Conservation (phyloP, 2,329 filamentous ascomycete species). For the Didymella glomerata region DNA sequence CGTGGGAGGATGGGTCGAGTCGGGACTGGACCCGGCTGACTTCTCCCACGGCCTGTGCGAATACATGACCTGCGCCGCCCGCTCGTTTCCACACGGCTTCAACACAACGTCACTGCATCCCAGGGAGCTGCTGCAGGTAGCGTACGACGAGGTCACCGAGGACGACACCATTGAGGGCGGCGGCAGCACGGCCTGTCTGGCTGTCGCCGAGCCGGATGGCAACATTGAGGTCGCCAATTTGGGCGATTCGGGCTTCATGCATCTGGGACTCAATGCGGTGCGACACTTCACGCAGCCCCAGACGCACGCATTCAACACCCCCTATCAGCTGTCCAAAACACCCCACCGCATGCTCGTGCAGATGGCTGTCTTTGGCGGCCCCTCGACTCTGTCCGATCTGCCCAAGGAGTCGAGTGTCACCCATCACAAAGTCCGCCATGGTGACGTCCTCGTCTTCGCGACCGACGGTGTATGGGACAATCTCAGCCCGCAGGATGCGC, state of each 20-base stretch:
- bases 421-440: constrained; percentile 79
- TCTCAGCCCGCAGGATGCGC: constrained; percentile 86
- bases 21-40: constrained; percentile 90
- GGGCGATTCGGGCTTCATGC: constrained; percentile 92
- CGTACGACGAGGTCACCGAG: constrained; percentile 81
- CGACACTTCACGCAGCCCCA: constrained; percentile 84
- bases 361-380: constrained; percentile 79
- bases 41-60: constrained; percentile 94
- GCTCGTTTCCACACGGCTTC: constrained; percentile 60
- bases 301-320: constrained; percentile 97
- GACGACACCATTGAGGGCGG: constrained; percentile 80
- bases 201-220: constrained; percentile 75
- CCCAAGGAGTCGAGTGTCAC: constrained; percentile 85
- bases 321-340: constrained; percentile 90
- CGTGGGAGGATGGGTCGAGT: constrained; percentile 93
- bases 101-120: constrained; percentile 63
- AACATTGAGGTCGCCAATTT: constrained; percentile 88
- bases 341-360: constrained; percentile 81
- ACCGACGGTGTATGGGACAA: constrained; percentile 98
- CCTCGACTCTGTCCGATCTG: constrained; percentile 76
- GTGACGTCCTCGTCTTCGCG: constrained; percentile 91
- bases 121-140: constrained; percentile 77
- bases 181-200: constrained; percentile 92
- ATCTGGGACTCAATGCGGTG: constrained; percentile 84
- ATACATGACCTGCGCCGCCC: constrained; percentile 84